Conservation (phyloP, 176 grass and related monocot species). For the Oryza australiensis region DNA sequence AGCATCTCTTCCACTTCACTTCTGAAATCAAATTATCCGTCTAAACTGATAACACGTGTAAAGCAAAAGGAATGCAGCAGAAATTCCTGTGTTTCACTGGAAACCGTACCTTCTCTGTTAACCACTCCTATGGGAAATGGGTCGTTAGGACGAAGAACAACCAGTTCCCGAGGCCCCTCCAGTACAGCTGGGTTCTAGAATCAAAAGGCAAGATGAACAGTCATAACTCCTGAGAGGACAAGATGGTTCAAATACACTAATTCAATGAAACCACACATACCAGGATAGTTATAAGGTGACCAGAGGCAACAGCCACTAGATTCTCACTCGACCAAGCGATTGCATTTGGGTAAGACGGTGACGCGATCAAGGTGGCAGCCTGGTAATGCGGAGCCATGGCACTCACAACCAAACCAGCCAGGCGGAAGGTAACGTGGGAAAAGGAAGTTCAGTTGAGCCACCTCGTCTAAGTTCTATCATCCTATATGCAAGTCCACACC, state of each 20-base stretch:
- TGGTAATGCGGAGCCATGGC: constrained; percentile 61
- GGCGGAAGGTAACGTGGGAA: not conserved
- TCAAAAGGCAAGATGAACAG: not conserved
- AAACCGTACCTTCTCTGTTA: constrained; percentile 65
- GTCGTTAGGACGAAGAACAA: constrained; percentile 47
- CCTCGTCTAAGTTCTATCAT: not conserved
- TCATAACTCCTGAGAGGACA: not conserved
- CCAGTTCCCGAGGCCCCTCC: constrained; percentile 61
- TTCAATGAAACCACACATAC: constrained; percentile 34
- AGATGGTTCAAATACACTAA: not conserved
- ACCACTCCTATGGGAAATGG: constrained; percentile 75
- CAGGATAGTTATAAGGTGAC: constrained; percentile 77
- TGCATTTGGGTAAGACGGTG: constrained; percentile 77
- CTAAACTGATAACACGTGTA: not conserved
- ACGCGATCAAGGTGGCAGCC: constrained; percentile 60
- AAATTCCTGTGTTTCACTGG: not conserved
- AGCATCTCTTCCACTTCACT: not conserved
- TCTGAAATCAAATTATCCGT: not conserved
- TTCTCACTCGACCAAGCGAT: constrained; percentile 83
- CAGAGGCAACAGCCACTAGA: constrained; percentile 78
- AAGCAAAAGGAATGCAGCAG: not conserved
- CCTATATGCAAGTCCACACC: no score
- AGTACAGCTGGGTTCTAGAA: constrained; percentile 68
- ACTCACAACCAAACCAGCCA: not conserved
- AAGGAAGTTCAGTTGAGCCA: not conserved